Evolutionary conservation across 352 stramenopile genomes (phyloP).

Genomic region (Blastocystis hominis): DNA sequence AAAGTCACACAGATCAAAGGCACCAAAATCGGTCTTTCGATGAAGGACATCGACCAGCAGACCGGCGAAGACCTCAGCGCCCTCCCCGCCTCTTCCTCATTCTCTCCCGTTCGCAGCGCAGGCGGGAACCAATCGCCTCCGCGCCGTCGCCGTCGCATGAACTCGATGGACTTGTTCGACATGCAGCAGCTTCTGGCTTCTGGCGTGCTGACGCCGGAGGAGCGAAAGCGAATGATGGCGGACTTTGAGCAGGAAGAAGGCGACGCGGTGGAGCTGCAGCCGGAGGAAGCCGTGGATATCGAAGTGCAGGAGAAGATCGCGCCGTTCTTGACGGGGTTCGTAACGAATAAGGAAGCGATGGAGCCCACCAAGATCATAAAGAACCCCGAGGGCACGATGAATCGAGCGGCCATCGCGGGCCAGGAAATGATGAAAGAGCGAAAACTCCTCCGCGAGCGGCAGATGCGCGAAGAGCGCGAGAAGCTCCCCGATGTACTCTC

Average conservation of each 20-base stretch:
- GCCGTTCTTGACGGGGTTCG: constrained; percentile 83
- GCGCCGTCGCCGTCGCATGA: constrained; percentile 78
- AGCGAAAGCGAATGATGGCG: constrained; percentile 68
- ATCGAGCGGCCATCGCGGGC: constrained; percentile 90
- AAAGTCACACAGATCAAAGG: constrained; percentile 69
- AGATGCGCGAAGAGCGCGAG: constrained; percentile 88
- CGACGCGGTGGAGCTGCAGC: constrained; percentile 68
- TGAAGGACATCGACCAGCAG: constrained; percentile 90
- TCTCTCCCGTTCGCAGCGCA: background rate
- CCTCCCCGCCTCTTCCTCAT: background rate
- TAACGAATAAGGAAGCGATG: constrained; percentile 74
- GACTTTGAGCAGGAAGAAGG: constrained; percentile 79
- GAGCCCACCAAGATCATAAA: constrained; percentile 94
- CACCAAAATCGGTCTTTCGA: constrained; percentile 81
- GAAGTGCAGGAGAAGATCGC: constrained; percentile 92
- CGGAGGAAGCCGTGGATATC: constrained; percentile 70
- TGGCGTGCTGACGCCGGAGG: constrained; percentile 88
- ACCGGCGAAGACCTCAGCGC: constrained; percentile 81
- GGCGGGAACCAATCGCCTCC: background rate
- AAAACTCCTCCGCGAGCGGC: constrained; percentile 85
- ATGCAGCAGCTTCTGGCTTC: constrained; percentile 91
- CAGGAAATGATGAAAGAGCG: constrained; percentile 89
- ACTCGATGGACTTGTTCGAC: constrained; percentile 89
- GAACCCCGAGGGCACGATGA: constrained; percentile 93
- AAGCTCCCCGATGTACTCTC: constrained; percentile 85